phyloP scores from a whole-genome alignment of 2,329 filamentous ascomycete species.

The Penicillium expansum region DNA sequence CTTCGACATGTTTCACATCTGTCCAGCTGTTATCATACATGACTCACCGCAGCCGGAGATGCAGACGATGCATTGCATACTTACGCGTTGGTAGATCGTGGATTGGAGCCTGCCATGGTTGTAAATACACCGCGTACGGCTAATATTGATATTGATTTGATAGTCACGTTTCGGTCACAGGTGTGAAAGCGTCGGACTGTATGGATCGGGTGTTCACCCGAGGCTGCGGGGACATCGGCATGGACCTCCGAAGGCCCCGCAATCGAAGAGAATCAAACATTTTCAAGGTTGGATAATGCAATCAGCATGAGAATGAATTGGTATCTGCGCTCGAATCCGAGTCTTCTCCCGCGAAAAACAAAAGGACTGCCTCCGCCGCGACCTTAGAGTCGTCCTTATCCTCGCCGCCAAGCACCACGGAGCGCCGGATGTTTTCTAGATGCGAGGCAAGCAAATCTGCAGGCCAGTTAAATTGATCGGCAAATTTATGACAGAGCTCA shows the following conservation, averaged over 20 bases:
- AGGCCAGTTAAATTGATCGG: conserved; percentile 17
- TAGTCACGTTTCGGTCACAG: not conserved
- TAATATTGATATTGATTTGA: not conserved
- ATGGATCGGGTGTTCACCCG: conserved; percentile 1
- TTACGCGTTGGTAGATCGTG: conserved; percentile 10
- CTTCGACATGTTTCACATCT: conserved; percentile 20
- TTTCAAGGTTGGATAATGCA: not conserved
- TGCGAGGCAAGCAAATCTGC: conserved; percentile 6
- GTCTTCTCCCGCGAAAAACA: conserved; percentile 24
- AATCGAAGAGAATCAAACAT: not conserved
- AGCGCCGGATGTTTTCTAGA: conserved; percentile 18
- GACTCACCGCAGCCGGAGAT: not conserved
- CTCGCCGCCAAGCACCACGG: conserved; percentile 4
- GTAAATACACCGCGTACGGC: not conserved
- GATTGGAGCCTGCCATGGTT: not conserved
- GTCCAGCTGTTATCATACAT: conserved; percentile 4
- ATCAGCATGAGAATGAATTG: not conserved
- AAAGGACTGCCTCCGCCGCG: conserved; percentile 29
- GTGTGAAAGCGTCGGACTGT: not conserved
- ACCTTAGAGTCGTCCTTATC: conserved; percentile 27
- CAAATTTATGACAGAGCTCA: conserved; percentile 24
- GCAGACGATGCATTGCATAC: not conserved
- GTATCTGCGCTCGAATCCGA: too few species aligned
- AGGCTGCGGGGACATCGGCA: conserved; percentile 1
- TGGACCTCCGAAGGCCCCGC: conserved; percentile 2